Evolutionary conservation across 164 flowering plant species (phyloP).

Genomic region (Dillenia turbinata): DNA sequence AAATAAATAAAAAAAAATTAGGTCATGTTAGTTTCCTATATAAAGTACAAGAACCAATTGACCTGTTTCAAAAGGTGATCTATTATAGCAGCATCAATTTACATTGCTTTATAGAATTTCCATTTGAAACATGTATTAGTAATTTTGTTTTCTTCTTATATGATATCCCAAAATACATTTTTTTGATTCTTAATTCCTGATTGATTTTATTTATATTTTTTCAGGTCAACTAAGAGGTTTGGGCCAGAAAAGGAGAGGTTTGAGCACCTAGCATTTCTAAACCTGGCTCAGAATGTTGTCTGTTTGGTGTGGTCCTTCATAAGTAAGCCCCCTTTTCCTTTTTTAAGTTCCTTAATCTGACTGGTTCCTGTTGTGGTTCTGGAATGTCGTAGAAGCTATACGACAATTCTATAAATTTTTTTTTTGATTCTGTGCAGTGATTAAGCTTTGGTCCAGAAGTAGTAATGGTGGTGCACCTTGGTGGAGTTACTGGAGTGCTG

Average conservation of each 20-base stretch:
- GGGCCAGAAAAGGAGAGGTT: slow-evolving; percentile 83
- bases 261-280: slow-evolving; percentile 89
- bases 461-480: slow-evolving; percentile 82
- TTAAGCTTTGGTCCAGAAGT: slow-evolving; percentile 75
- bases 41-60: too few species aligned
- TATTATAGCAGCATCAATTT: too few species aligned
- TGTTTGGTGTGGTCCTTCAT: slow-evolving; percentile 91
- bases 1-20: too few species aligned
- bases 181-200: too few species aligned
- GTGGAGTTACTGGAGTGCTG: slow-evolving; percentile 98
- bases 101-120: too few species aligned
- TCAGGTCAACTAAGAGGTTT: slow-evolving; percentile 91
- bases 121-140: too few species aligned
- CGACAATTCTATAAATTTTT: not conserved
- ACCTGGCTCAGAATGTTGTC: slow-evolving; percentile 90
- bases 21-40: too few species aligned
- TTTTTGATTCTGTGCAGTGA: slow-evolving; percentile 43
- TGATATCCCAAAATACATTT: too few species aligned
- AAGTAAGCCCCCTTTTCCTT: slow-evolving; percentile 48
- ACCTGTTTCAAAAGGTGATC: too few species aligned
- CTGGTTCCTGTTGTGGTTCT: not conserved
- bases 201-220: not conserved
- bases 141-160: too few species aligned
- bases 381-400: not conserved
- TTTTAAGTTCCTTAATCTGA: not conserved